Percentiles rank a stretch among this genome's conserved stretches.
Evolutionary conservation across 495 filamentous ascomycete genomes (phyloP).

Genomic region (Coniosporium apollinis): DNA sequence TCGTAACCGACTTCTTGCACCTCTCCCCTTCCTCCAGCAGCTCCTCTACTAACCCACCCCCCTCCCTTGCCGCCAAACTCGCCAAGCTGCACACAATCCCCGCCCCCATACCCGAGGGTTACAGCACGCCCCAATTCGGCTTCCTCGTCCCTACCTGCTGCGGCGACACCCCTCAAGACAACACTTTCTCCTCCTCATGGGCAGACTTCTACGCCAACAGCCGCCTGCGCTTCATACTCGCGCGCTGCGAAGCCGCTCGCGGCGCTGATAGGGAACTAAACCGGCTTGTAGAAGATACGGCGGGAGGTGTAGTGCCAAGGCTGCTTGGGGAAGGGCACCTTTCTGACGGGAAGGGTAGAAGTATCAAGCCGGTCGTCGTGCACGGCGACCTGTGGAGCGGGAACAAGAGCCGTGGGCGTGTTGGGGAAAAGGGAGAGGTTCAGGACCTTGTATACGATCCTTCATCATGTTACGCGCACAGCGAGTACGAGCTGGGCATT

Average conservation of each 20-base stretch:
- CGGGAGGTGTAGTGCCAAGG: conserved; percentile 45
- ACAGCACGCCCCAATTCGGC: conserved; percentile 47
- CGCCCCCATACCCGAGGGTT: conserved; percentile 44
- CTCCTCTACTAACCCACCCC: conserved; percentile 21
- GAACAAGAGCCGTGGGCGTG: conserved; percentile 53
- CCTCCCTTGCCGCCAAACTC: conserved; percentile 53
- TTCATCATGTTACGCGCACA: conserved; percentile 63
- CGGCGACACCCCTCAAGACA: conserved; percentile 67
- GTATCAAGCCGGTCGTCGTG: conserved; percentile 58
- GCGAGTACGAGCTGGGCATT: conserved; percentile 80
- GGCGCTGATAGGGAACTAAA: conserved; percentile 45
- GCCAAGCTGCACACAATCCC: conserved; percentile 66
- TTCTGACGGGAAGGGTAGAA: conserved; percentile 36
- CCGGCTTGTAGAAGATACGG: conserved; percentile 45
- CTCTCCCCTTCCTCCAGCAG: conserved; percentile 24
- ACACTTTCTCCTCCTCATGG: conserved; percentile 52
- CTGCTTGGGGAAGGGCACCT: conserved; percentile 53
- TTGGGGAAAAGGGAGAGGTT: conserved; percentile 35
- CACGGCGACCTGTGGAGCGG: conserved; percentile 90
- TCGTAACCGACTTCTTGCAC: conserved; percentile 70
- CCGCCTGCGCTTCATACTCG: conserved; percentile 47
- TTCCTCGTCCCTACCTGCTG: conserved; percentile 76
- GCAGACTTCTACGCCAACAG: conserved; percentile 67
- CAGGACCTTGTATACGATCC: conserved; percentile 82
- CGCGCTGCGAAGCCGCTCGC: conserved; percentile 37